Base-by-base conservation (phyloP, 257 asterid species). In the Nicotiana sylvestris region DNA sequence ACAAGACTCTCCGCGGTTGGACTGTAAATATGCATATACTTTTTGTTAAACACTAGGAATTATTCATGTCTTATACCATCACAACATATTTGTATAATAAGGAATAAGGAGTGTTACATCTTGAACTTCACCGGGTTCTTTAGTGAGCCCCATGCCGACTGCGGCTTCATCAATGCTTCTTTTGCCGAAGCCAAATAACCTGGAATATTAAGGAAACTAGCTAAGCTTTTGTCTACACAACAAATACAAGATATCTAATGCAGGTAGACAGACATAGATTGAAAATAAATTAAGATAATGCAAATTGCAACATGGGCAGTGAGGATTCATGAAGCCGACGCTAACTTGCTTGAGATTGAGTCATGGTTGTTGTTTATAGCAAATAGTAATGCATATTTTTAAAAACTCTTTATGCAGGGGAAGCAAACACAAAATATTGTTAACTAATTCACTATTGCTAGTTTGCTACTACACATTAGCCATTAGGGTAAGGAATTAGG, bases 1-100 rank as follows among this genome's bases (percentile, higher is more conserved):
- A 96, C 96, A 33, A 96, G 91, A 89, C 93, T 94, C 82, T 94
- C 99, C 0, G 97, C 86, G 10, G 99, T 92, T 15, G 98, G 98
- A 77, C 99, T 96, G 95, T 69, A 81, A 32, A 7, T 61, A 78
- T 8, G 9, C 49, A 83, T 55, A 58, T 5, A 58, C 9, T 17
- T 76, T 27, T 27, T 33, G 64, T 76, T 51, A 27, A 15, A 51
- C 46, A 51, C 13, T 46, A 43, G n/a, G 18, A 70, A n/a, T 16
- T 3, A 25, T 2, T 21, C 9, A 51, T 51, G 16, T 76, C 27
- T 51, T 51, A 72, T 49, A 46, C 33, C 21, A 72, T 72, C 79
- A 46, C 13, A 43, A 46, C 13, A 43, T 18, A 17, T 16, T 15
- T 60, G 81, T 13, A 46, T 9, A 64, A 25, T 15, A 57, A 57